These are phyloP conservation scores for Leccinum longicurvipes DNA, from an alignment of 768 basidiomycete genomes.

Conservation along the genomic window DNA sequence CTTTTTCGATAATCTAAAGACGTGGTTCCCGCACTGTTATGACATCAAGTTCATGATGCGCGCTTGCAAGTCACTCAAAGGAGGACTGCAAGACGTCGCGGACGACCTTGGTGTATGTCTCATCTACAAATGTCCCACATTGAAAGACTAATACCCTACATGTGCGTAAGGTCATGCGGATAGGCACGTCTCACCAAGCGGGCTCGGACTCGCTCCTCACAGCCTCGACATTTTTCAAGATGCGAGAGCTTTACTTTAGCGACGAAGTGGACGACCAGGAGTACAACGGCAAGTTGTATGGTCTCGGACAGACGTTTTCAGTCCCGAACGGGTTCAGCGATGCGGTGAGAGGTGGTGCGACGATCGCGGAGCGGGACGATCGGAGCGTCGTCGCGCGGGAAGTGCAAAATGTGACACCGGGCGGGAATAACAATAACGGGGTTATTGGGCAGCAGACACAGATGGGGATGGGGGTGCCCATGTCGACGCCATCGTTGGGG, in stretches of 20 bases:
- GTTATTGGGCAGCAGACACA: constrained; percentile 31
- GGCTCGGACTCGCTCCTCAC: constrained; percentile 97
- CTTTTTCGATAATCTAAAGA: constrained; percentile 82
- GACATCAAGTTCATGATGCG: constrained; percentile 98
- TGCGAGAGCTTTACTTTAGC: constrained; percentile 88
- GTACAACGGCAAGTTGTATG: constrained; percentile 81
- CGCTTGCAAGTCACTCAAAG: constrained; percentile 72
- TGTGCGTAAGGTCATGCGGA: constrained; percentile 67
- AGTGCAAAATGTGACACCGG: constrained; percentile 57
- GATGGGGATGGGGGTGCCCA: constrained; percentile 45
- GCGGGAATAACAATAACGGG: constrained; percentile 26
- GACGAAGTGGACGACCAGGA: constrained; percentile 82
- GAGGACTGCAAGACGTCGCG: constrained; percentile 93
- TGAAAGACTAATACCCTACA: neutral
- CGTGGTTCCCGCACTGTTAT: constrained; percentile 96
- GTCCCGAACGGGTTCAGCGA: constrained; percentile 64
- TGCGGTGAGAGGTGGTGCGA: constrained; percentile 65
- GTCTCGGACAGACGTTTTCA: constrained; percentile 77
- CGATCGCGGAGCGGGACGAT: constrained; percentile 81
- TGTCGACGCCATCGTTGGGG: constrained; percentile 40
- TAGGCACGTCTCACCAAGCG: constrained; percentile 91
- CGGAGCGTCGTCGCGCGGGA: constrained; percentile 45
- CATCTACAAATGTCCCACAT: neutral
- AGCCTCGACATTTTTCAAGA: constrained; percentile 92
- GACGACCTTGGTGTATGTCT: constrained; percentile 86